Conservation (phyloP, 257 asterid genomes). For the Euphrasia confusa region DNA sequence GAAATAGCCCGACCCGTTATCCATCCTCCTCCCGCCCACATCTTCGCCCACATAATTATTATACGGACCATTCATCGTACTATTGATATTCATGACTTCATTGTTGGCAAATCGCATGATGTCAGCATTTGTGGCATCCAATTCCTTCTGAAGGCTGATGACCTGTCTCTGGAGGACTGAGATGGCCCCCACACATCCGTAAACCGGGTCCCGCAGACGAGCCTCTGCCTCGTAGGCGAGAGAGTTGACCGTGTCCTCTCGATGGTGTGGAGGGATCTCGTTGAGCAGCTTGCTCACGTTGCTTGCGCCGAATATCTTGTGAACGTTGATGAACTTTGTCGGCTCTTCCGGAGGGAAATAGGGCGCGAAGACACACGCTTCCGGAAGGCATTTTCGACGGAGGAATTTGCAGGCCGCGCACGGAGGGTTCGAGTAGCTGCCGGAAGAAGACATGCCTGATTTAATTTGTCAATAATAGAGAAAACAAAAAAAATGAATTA, state of each 20-base stretch:
- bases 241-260: constrained; percentile 76
- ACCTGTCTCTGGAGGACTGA: constrained; percentile 64
- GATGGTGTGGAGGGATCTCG: constrained; percentile 56
- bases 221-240: constrained; percentile 84
- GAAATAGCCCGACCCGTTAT: constrained; percentile 25
- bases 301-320: constrained; percentile 76
- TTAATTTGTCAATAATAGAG: neutral
- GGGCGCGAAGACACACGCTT: constrained; percentile 52
- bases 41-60: neutral
- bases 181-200: constrained; percentile 80
- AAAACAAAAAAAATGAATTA: too few relatives aligned
- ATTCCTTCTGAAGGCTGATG: constrained; percentile 49
- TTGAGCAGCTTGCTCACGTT: constrained; percentile 66
- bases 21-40: constrained; percentile 20
- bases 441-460: constrained; percentile 38
- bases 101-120: constrained; percentile 39
- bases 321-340: constrained; percentile 56
- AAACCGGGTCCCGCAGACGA: constrained; percentile 61
- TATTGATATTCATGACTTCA: neutral
- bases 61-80: too few relatives aligned
- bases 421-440: constrained; percentile 56
- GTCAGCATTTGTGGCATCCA: constrained; percentile 68
- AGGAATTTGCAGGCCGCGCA: constrained; percentile 91
- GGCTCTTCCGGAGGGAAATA: constrained; percentile 87
- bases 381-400: constrained; percentile 60